phyloP scores from a whole-genome alignment of 495 filamentous ascomycete genomes.

The Astrothelium macrocarpum region DNA sequence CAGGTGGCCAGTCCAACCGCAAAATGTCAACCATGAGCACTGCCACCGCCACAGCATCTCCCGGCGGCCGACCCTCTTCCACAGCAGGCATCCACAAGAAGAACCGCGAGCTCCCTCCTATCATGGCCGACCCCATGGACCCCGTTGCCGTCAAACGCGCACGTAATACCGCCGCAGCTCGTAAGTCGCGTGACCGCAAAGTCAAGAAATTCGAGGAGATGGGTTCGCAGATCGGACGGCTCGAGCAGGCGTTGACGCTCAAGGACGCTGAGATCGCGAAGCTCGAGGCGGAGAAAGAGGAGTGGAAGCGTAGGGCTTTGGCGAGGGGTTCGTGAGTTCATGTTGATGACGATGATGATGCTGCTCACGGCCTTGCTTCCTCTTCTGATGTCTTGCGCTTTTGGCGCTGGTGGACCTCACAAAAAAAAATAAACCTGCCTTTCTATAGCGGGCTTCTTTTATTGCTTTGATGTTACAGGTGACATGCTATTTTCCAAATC shows the following conservation, averaged over 20 bases:
- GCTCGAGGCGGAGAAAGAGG: slow-evolving; percentile 41
- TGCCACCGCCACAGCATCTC: slow-evolving; percentile 24
- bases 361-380: not conserved
- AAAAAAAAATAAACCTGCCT: no score
- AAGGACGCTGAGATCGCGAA: no score
- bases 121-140: slow-evolving; percentile 64
- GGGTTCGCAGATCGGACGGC: slow-evolving; percentile 41
- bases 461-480: no score
- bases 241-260: not conserved
- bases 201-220: slow-evolving; percentile 57
- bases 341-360: not conserved
- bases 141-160: slow-evolving; percentile 78
- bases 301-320: slow-evolving; percentile 34
- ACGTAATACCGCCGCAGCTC: slow-evolving; percentile 88
- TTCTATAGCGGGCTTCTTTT: not conserved
- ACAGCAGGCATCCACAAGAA: slow-evolving; percentile 62
- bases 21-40: slow-evolving; percentile 23
- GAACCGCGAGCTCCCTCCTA: slow-evolving; percentile 60
- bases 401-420: not conserved
- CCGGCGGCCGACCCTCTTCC: slow-evolving; percentile 50
- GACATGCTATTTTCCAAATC: not conserved
- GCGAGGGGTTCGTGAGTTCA: slow-evolving; percentile 13
- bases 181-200: slow-evolving; percentile 85
- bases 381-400: slow-evolving; percentile 9
- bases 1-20: slow-evolving; percentile 18